Evolutionary conservation across 2,329 filamentous ascomycete species (phyloP).

Genomic region (Cercospora sp.): DNA sequence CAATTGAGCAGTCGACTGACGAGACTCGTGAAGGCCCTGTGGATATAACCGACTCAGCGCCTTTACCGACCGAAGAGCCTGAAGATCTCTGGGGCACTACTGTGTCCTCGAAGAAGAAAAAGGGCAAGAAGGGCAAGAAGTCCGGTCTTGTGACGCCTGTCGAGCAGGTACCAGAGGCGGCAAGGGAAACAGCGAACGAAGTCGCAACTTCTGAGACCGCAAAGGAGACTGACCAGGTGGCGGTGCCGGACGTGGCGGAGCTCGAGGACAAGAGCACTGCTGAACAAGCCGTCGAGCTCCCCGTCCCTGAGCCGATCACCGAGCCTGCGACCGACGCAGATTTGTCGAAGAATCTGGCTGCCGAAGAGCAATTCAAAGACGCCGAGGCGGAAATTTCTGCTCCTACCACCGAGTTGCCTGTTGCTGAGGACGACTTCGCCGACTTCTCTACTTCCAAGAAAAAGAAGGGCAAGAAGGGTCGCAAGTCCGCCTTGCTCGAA

Average conservation of each 20-base stretch:
- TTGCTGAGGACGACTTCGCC: background rate
- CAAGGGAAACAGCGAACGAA: background rate
- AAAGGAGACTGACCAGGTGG: background rate
- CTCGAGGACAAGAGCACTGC: background rate
- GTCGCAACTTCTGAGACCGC: background rate
- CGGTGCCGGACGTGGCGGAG: background rate
- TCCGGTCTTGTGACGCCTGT: conserved; percentile 20
- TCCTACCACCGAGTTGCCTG: background rate
- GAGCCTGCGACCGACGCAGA: background rate
- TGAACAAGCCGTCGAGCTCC: background rate
- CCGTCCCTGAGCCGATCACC: background rate
- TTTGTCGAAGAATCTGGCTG: background rate
- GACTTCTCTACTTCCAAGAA: conserved; percentile 5
- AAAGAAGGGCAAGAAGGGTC: conserved; percentile 28
- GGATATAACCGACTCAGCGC: background rate
- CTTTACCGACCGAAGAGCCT: background rate
- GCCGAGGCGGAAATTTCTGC: background rate
- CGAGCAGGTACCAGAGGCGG: conserved; percentile 28
- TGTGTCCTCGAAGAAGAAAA: conserved; percentile 26
- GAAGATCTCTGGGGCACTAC: conserved; percentile 9
- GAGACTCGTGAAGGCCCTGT: background rate
- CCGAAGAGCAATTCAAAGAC: background rate
- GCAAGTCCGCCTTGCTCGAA: background rate
- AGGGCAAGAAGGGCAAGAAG: conserved; percentile 49
- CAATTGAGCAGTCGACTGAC: background rate